These are phyloP conservation scores for Coniochaeta sp. DNA, from an alignment of 2,329 filamentous ascomycete species.

Conservation along the genomic window DNA sequence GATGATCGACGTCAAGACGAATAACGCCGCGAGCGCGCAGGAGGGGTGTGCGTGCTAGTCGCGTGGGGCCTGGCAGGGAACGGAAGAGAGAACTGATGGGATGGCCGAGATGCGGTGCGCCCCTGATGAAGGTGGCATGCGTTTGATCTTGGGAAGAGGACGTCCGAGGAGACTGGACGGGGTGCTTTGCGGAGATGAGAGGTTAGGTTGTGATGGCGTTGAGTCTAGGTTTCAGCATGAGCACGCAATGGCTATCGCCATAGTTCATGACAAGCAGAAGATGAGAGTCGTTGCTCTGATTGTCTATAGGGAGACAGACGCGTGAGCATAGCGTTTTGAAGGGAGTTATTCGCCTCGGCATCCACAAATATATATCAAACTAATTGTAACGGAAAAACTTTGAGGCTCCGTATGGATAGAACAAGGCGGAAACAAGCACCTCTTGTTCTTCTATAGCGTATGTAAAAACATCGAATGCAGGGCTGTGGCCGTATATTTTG, in stretches of 20 bases:
- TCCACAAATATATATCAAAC: constrained; percentile 11
- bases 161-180: neutral
- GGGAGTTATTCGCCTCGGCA: constrained; percentile 12
- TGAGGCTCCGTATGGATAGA: too few relatives aligned
- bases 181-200: neutral
- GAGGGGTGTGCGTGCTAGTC: constrained; percentile 63
- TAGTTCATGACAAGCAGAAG: neutral
- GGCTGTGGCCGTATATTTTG: too few relatives aligned
- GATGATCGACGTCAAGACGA: constrained; percentile 93
- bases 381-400: too few relatives aligned
- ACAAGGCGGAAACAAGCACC: too few relatives aligned
- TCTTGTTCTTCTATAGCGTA: too few relatives aligned
- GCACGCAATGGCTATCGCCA: neutral
- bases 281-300: neutral
- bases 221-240: neutral
- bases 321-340: constrained; percentile 6
- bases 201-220: neutral
- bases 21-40: constrained; percentile 59
- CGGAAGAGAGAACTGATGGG: neutral
- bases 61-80: neutral
- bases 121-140: neutral
- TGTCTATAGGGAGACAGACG: neutral
- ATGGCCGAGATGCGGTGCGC: neutral
- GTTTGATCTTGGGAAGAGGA: neutral
- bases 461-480: too few relatives aligned